A percentile compares a stretch with the other conserved stretches of the same genome.
These are phyloP conservation scores for Mallotus nudiflorus DNA, from an alignment of 345 rosid species.

Conservation along the genomic window DNA sequence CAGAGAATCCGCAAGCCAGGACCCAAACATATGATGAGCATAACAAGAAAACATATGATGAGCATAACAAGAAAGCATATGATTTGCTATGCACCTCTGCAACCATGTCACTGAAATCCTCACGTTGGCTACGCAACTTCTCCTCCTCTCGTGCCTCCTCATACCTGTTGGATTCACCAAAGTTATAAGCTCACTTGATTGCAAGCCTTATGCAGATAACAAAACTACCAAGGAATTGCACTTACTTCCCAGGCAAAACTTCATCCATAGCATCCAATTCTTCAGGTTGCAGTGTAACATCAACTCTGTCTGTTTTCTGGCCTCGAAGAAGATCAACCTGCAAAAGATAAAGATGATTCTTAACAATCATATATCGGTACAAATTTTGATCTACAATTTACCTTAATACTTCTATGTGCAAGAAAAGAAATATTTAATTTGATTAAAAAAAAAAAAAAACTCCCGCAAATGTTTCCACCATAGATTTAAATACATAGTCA, in stretches of 20 bases:
- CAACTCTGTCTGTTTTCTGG: slow-evolving; percentile 88
- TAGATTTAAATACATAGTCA: no score
- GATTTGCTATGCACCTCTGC: slow-evolving; percentile 82
- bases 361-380: background rate
- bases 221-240: slow-evolving; percentile 2
- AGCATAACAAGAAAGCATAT: no score
- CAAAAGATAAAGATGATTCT: background rate
- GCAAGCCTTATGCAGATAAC: background rate
- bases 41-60: no score
- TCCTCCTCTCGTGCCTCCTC: slow-evolving; percentile 99
- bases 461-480: no score
- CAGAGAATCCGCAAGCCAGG: slow-evolving; percentile 14
- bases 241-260: slow-evolving; percentile 95
- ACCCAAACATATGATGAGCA: no score
- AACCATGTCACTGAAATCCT: slow-evolving; percentile 98
- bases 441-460: no score
- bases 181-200: background rate
- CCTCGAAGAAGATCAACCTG: slow-evolving; percentile 98
- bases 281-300: slow-evolving; percentile 86
- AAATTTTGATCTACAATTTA: background rate
- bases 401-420: no score
- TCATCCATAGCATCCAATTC: slow-evolving; percentile 88
- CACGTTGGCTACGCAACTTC: slow-evolving; percentile 85
- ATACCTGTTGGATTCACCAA: slow-evolving; percentile 48
- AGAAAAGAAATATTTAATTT: no score